phyloP scores from a whole-genome alignment of 345 rosid species.

The Firmiana major region DNA sequence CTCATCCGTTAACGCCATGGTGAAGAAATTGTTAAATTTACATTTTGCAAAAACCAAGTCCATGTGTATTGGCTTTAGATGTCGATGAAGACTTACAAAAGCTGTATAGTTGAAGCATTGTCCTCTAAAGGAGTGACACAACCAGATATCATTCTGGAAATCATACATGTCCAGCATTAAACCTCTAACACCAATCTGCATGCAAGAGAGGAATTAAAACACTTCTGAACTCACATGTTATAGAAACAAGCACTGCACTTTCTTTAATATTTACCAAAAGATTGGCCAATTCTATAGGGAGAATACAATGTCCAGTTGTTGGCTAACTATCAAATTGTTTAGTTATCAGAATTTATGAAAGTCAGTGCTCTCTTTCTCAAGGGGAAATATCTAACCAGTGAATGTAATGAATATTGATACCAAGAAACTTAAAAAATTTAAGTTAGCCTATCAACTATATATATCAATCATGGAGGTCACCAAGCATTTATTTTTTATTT shows the following conservation, averaged over 20 bases:
- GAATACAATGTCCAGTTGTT: neutral
- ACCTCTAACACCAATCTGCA: conserved; percentile 90
- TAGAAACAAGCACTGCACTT: neutral
- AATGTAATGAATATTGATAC: too few relatives aligned
- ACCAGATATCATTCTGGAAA: conserved; percentile 70
- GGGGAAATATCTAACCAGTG: too few relatives aligned
- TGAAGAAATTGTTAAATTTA: neutral
- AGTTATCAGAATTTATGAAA: neutral
- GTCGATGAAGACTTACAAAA: conserved; percentile 49
- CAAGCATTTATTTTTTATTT: too few relatives aligned
- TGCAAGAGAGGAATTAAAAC: conserved; percentile 27
- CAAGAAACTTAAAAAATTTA: too few relatives aligned
- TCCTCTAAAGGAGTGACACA: conserved; percentile 75
- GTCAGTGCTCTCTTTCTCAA: too few relatives aligned
- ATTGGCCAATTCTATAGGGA: neutral
- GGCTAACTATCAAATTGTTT: neutral
- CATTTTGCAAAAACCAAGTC: neutral
- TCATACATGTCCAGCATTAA: conserved; percentile 91
- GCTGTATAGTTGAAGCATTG: conserved; percentile 69
- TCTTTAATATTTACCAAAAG: neutral
- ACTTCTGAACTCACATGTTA: neutral
- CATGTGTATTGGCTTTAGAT: conserved; percentile 56
- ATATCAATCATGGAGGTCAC: too few relatives aligned
- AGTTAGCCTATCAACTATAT: too few relatives aligned
- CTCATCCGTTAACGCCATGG: neutral